A percentile compares a stretch with the other conserved stretches of the same genome.
Evolutionary conservation across 108 stramenopile genomes (phyloP).

Genomic region (Epipyxis sp.): DNA sequence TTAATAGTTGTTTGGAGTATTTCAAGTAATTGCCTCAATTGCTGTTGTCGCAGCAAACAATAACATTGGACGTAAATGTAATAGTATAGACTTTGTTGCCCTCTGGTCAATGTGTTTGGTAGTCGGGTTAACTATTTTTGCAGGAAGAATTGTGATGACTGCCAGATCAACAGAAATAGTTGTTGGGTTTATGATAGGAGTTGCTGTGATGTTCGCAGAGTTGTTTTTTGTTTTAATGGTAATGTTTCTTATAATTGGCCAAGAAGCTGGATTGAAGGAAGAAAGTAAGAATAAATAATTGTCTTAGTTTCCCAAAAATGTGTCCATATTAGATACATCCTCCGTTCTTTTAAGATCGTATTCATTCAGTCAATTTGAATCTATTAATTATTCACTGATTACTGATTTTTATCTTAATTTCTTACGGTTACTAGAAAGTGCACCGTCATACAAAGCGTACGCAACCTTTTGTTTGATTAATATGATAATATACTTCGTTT

Average conservation of each 20-base stretch:
- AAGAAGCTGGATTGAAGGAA: neutral
- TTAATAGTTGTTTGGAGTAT: neutral
- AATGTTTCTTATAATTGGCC: neutral
- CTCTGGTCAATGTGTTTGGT: constrained; percentile 20
- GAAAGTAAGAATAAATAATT: no score
- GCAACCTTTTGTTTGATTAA: neutral
- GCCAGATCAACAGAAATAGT: neutral
- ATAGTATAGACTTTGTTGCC: neutral
- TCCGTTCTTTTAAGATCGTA: no score
- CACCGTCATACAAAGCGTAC: neutral
- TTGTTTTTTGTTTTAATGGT: constrained; percentile 17
- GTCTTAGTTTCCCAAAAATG: no score
- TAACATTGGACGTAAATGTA: neutral
- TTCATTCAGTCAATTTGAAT: no score
- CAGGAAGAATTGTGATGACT: neutral
- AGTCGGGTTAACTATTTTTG: neutral
- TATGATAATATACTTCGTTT: constrained; percentile 28
- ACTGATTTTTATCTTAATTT: no score
- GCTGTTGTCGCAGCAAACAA: constrained; percentile 9
- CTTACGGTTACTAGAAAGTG: neutral
- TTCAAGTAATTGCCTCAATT: constrained; percentile 11
- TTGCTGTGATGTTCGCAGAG: neutral
- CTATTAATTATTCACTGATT: no score
- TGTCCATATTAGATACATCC: no score
- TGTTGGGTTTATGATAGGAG: constrained; percentile 8